phyloP scores from a whole-genome alignment of 805 yeast genomes.

The Saturnispora saitoi region DNA sequence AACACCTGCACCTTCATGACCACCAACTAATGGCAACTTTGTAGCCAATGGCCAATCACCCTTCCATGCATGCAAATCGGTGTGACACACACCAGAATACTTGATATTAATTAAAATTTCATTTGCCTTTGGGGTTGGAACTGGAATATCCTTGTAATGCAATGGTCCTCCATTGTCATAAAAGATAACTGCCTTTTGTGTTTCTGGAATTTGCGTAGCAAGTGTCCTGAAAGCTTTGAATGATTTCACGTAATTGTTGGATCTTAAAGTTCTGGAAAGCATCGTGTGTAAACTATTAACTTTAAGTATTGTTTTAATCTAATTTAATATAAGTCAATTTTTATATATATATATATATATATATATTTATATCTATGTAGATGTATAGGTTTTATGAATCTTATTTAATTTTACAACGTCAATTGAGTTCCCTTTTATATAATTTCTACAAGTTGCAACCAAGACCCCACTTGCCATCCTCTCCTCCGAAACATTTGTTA shows the following conservation, averaged over 20 bases:
- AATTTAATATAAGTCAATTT: no score
- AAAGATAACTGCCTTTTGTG: constrained; percentile 66
- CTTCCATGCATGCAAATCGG: constrained; percentile 89
- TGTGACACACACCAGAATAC: constrained; percentile 91
- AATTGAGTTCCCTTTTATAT: no score
- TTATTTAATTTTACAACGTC: no score
- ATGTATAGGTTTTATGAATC: no score
- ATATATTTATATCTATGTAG: no score
- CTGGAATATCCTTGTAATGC: constrained; percentile 64
- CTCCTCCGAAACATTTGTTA: no score
- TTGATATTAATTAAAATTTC: constrained; percentile 74
- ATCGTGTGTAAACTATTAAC: not conserved
- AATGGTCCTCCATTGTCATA: constrained; percentile 58
- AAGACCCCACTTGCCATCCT: no score
- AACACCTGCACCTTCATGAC: constrained; percentile 86
- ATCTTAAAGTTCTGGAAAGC: not conserved
- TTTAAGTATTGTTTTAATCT: no score
- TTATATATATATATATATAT: no score
- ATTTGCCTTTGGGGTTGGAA: constrained; percentile 68
- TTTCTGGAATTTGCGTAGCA: constrained; percentile 39
- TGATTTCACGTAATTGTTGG: not conserved
- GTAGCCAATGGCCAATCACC: constrained; percentile 86
- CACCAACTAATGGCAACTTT: constrained; percentile 73
- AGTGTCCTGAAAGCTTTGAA: constrained; percentile 6
- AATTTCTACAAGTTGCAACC: no score